Conservation (phyloP, 371 early-diverging fungal species). For the Mucor irregularis region DNA sequence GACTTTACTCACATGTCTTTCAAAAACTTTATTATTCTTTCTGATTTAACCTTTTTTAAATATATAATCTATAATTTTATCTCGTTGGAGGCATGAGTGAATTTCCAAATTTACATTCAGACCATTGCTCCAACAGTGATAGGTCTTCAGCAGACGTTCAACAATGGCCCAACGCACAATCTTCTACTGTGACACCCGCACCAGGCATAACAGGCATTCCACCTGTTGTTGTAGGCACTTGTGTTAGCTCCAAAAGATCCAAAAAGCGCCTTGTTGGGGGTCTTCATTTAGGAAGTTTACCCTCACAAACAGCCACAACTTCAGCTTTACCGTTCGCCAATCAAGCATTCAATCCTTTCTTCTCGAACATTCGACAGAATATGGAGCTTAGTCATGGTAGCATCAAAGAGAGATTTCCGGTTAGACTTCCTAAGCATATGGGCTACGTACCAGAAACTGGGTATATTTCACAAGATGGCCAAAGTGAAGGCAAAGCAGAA, state of each 20-base stretch:
- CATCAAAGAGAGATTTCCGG: conserved; percentile 31
- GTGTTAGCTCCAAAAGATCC: neutral
- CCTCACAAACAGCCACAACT: neutral
- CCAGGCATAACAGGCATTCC: neutral
- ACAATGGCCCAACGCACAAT: neutral
- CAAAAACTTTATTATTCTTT: neutral
- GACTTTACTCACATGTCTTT: neutral
- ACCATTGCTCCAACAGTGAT: conserved; percentile 7
- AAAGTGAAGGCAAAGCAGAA: too few species aligned
- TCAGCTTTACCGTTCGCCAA: neutral
- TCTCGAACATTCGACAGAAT: conserved; percentile 37
- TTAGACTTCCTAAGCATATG: conserved; percentile 17
- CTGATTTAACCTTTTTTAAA: neutral
- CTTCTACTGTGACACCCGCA: neutral
- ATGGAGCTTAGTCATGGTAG: conserved; percentile 23
- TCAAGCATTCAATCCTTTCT: conserved; percentile 29
- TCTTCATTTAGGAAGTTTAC: neutral
- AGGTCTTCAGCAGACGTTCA: neutral
- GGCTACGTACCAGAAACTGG: neutral
- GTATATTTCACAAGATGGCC: neutral
- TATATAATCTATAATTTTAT: neutral
- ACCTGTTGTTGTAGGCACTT: neutral
- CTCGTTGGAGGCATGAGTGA: neutral
- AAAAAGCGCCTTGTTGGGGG: neutral
- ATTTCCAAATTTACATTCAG: conserved; percentile 3